Evolutionary conservation across 1,284 basidiomycete genomes (phyloP), one percentile per base, ranked within the genome.

Genomic region (Garcileccinum viscosum): DNA sequence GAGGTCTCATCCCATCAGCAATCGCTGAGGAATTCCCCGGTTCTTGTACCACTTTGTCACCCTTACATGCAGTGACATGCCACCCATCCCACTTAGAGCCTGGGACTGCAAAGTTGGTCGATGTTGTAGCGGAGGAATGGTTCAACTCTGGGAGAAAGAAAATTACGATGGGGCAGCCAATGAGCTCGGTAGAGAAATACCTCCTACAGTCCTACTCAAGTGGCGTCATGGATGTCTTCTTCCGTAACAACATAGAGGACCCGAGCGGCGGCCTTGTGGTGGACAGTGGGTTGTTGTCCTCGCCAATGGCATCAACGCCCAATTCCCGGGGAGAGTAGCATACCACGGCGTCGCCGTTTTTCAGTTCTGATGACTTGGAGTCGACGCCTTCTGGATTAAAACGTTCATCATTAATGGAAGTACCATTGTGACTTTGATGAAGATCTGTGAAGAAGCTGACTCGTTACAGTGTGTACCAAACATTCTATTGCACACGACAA

Each of bases 401-500:
- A 60, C 97, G 88, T 73, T 98, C 95, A 67, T 95, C 92, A 75
- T 99, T 99, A 82, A 99, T 97, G 80, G 99, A 99, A 9, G 98
- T 99, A 6, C 97, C 97, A 75, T 99, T 99, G 1, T 95, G 97
- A 70, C 95, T 97, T 96, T 98, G 87, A 99, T 99, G 85, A 86
- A 98, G 80, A 99, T 97, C 95, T 97, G 66, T 42, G 37, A 64
- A 64, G 27, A 53, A 47, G 38, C 33, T 67, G 66, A 61, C n/a
- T n/a, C n/a, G n/a, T n/a, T n/a, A n/a, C n/a, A n/a, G n/a, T n/a
- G n/a, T n/a, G n/a, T n/a, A n/a, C n/a, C n/a, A n/a, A n/a, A n/a
- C n/a, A n/a, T n/a, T n/a, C n/a, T n/a, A n/a, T n/a, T n/a, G n/a
- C n/a, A n/a, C n/a, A n/a, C n/a, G n/a, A n/a, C n/a, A n/a, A n/a